phyloP scores from a whole-genome alignment of 495 filamentous ascomycete genomes.

The Xylaria bambusicola region DNA sequence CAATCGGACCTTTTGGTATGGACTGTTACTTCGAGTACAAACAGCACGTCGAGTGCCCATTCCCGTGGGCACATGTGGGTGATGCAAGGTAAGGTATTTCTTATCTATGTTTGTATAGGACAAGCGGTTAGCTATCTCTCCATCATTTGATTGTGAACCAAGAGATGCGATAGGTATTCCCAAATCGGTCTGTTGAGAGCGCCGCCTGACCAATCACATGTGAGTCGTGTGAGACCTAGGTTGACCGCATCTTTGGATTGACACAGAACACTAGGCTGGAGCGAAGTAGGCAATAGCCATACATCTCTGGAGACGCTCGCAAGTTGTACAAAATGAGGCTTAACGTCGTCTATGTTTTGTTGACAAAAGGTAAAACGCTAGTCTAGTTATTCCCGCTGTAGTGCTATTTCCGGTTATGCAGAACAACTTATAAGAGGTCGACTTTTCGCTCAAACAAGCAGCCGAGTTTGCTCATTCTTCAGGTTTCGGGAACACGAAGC shows the following conservation, averaged over 20 bases:
- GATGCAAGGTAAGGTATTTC: not conserved
- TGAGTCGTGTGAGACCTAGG: not conserved
- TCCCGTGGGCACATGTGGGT: not conserved
- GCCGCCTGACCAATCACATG: not conserved
- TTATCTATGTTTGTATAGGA: slow-evolving; percentile 9
- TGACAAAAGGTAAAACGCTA: no score
- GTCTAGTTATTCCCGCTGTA: not conserved
- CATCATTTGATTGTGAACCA: not conserved
- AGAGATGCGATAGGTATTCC: not conserved
- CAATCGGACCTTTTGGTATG: not conserved
- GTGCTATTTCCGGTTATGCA: not conserved
- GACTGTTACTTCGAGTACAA: not conserved
- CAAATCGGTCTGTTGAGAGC: slow-evolving; percentile 1
- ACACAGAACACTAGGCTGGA: no score
- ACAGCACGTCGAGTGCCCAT: not conserved
- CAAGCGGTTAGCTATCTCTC: not conserved
- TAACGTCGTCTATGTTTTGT: no score
- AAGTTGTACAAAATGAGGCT: no score
- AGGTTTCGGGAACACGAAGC: not conserved
- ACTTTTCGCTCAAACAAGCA: not conserved
- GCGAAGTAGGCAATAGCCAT: no score
- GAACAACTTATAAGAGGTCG: not conserved
- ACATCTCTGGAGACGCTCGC: no score
- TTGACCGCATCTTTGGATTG: not conserved
- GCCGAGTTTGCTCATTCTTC: not conserved